These are phyloP conservation scores for Ophiostoma angusticollis DNA, from an alignment of 2,329 filamentous ascomycete genomes.

Conservation along the genomic window DNA sequence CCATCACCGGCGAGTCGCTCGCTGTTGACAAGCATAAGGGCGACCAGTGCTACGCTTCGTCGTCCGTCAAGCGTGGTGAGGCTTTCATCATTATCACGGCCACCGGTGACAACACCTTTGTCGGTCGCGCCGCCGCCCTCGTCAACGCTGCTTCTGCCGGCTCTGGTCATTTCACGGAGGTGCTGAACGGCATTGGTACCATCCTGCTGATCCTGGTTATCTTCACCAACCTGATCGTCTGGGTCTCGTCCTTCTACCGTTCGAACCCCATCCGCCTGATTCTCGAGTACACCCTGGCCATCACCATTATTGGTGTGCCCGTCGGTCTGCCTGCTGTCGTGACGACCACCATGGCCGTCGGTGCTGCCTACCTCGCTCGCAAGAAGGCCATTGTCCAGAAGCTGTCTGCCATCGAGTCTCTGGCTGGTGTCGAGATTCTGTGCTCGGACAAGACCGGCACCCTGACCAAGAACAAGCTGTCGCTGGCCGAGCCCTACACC, in stretches of 20 bases:
- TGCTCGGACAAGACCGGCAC: constrained; percentile 94
- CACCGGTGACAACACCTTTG: constrained; percentile 82
- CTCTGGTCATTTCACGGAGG: constrained; percentile 80
- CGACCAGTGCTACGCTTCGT: constrained; percentile 74
- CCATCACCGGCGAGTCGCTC: constrained; percentile 83
- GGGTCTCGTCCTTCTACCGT: constrained; percentile 79
- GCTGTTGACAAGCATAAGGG: constrained; percentile 78
- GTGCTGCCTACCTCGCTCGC: constrained; percentile 81
- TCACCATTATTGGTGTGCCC: constrained; percentile 84
- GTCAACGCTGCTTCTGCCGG: constrained; percentile 64
- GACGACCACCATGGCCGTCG: constrained; percentile 90
- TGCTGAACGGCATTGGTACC: constrained; percentile 76
- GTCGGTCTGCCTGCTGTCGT: constrained; percentile 89
- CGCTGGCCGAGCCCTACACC: constrained; percentile 71
- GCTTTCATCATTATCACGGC: constrained; percentile 70
- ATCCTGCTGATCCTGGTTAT: constrained; percentile 70
- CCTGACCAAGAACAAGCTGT: constrained; percentile 88
- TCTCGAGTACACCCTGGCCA: constrained; percentile 72
- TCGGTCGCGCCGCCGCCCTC: constrained; percentile 76
- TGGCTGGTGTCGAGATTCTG: constrained; percentile 85
- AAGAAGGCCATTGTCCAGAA: constrained; percentile 91
- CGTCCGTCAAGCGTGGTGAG: constrained; percentile 81
- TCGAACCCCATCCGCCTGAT: constrained; percentile 69
- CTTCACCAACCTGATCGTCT: constrained; percentile 68
- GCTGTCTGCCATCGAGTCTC: constrained; percentile 80